These are phyloP conservation scores for Periglandula ipomoeae DNA, from an alignment of 2,329 filamentous ascomycete species.

Conservation along the genomic window DNA sequence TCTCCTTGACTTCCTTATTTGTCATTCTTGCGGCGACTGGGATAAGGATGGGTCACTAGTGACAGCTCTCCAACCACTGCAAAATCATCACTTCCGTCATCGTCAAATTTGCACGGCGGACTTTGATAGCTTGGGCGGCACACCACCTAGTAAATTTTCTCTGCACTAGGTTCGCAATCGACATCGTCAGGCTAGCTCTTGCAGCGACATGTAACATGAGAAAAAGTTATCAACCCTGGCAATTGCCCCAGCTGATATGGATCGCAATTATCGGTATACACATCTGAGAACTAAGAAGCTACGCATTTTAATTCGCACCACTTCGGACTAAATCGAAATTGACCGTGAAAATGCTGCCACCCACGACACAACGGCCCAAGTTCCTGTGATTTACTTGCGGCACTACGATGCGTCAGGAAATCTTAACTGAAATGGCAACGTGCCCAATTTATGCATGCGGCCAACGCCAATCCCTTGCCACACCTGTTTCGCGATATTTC, in stretches of 20 bases:
- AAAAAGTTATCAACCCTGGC: slow-evolving; percentile 16
- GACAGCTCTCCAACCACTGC: slow-evolving; percentile 30
- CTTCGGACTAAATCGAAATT: slow-evolving; percentile 18
- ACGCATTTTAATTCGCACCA: slow-evolving; percentile 8
- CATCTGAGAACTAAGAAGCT: slow-evolving; percentile 8
- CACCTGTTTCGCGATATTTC: neutral
- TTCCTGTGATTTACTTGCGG: slow-evolving; percentile 23
- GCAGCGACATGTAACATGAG: slow-evolving; percentile 21
- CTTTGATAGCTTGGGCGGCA: slow-evolving; percentile 28
- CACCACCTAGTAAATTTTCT: slow-evolving; percentile 24
- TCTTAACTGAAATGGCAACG: neutral
- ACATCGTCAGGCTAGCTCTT: slow-evolving; percentile 20
- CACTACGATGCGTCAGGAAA: slow-evolving; percentile 7
- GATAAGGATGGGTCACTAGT: slow-evolving; percentile 26
- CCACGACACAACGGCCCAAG: slow-evolving; percentile 17
- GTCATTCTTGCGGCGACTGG: slow-evolving; percentile 27
- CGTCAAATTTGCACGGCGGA: slow-evolving; percentile 28
- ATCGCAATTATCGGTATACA: slow-evolving; percentile 18
- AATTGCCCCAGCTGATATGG: slow-evolving; percentile 17
- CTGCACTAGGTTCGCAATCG: slow-evolving; percentile 23
- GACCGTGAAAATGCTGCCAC: slow-evolving; percentile 23
- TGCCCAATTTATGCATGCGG: neutral
- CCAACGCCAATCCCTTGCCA: no score
- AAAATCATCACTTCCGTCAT: slow-evolving; percentile 31
- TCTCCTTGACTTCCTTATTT: no score